A percentile compares a stretch with the other conserved stretches of the same genome.
These are phyloP conservation scores for Eurotiales sp. DNA, from an alignment of 2,329 filamentous ascomycete species.

Conservation along the genomic window DNA sequence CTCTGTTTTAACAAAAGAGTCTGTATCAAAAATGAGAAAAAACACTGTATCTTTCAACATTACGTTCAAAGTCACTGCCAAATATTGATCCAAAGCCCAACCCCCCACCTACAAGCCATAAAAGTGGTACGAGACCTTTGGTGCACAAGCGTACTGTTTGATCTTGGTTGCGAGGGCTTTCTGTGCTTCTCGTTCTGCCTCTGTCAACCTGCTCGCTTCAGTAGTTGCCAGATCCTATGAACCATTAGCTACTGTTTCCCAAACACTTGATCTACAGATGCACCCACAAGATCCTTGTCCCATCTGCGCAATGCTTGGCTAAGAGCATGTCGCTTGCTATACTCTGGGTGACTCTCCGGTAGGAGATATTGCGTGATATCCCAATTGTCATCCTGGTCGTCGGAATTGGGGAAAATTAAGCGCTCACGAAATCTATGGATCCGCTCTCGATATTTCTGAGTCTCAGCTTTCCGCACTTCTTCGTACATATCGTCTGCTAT, in stretches of 20 bases:
- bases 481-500: conserved; percentile 12
- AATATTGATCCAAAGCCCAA: no score
- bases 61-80: no score
- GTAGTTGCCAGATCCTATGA: not conserved
- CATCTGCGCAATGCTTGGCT: conserved; percentile 3
- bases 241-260: not conserved
- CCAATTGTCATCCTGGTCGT: not conserved
- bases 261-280: not conserved
- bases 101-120: no score
- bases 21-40: no score
- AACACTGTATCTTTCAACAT: no score
- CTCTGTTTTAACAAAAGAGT: no score
- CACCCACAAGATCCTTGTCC: conserved; percentile 2
- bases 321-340: conserved; percentile 4
- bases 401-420: conserved; percentile 1
- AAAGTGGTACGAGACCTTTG: no score
- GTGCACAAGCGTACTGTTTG: not conserved
- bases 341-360: not conserved
- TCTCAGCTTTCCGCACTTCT: conserved; percentile 9
- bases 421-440: not conserved
- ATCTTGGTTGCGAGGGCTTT: not conserved
- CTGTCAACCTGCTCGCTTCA: not conserved
- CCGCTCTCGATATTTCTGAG: not conserved
- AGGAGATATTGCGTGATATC: conserved; percentile 4
- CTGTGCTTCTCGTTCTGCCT: not conserved